A percentile compares a stretch with the other conserved stretches of the same genome.
phyloP scores from a whole-genome alignment of 495 filamentous ascomycete genomes.

The Neurospora sp. region DNA sequence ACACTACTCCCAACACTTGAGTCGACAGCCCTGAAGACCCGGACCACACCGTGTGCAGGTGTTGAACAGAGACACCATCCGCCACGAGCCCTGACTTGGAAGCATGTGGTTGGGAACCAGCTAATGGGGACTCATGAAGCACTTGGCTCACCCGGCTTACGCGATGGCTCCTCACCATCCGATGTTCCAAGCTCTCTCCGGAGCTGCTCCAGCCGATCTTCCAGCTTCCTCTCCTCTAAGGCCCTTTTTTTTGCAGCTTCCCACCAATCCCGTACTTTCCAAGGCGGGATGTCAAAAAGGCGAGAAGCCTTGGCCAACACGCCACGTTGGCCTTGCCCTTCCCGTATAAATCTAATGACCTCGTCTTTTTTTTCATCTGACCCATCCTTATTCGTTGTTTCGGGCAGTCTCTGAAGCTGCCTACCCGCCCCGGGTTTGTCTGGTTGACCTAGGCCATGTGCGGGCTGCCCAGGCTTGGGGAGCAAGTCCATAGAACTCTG shows the following conservation, averaged over 20 bases:
- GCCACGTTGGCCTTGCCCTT: not conserved
- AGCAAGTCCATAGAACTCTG: not conserved
- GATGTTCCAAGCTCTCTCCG: no score
- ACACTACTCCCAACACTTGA: no score
- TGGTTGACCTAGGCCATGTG: not conserved
- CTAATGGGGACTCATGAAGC: not conserved
- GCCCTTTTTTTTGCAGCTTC: not conserved
- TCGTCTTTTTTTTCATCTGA: no score
- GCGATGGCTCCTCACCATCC: no score
- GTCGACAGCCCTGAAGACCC: no score
- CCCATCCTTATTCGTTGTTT: no score
- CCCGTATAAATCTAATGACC: not conserved
- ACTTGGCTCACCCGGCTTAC: not conserved
- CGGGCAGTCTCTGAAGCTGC: not conserved
- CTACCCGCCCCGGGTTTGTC: not conserved
- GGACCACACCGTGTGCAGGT: not conserved
- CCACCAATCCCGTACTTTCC: fast-evolving
- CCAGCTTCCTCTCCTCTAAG: not conserved
- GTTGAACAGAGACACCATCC: not conserved
- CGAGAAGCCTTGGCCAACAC: not conserved
- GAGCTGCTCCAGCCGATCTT: no score
- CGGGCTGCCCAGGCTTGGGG: not conserved
- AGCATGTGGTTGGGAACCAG: not conserved
- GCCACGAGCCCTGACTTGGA: not conserved
- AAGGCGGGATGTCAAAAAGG: not conserved